Conservation (phyloP, 1,284 basidiomycete species). For the Heterobasidion annosum region DNA sequence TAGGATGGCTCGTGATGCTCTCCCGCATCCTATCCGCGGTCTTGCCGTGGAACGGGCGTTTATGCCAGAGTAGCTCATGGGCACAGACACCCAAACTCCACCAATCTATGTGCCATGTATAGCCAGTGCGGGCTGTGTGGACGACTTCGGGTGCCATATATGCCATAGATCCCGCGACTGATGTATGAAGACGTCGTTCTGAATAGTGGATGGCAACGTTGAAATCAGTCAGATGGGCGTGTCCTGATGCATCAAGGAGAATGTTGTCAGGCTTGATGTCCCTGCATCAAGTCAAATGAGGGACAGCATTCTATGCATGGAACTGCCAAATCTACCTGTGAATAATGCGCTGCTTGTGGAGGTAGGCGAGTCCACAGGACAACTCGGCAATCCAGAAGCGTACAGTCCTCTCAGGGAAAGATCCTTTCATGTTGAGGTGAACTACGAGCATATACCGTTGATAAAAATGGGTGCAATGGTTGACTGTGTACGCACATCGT, state of each 20-base stretch:
- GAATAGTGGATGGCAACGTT: constrained; percentile 98
- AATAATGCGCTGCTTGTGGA: constrained; percentile 88
- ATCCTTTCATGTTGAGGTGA: constrained; percentile 47
- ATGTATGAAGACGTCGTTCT: constrained; percentile 76
- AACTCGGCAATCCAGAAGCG: constrained; percentile 90
- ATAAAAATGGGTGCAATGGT: not conserved
- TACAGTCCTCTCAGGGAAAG: constrained; percentile 56
- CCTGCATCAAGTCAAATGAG: constrained; percentile 35
- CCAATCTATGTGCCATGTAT: constrained; percentile 89
- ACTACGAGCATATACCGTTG: constrained; percentile 20
- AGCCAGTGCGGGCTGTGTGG: constrained; percentile 44
- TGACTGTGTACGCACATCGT: constrained; percentile 52
- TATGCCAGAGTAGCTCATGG: constrained; percentile 84
- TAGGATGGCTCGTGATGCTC: constrained; percentile 64
- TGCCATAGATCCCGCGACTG: constrained; percentile 94
- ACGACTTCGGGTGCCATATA: constrained; percentile 98
- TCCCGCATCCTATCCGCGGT: constrained; percentile 79
- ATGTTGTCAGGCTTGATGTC: constrained; percentile 98
- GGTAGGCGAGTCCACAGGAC: constrained; percentile 77
- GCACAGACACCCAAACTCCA: constrained; percentile 90
- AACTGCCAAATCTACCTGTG: constrained; percentile 63
- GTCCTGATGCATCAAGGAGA: constrained; percentile 84
- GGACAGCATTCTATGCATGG: constrained; percentile 24
- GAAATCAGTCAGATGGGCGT: constrained; percentile 96
- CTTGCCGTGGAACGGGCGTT: constrained; percentile 84